These are phyloP conservation scores for Mikania micrantha DNA, from an alignment of 129 eudicot genomes.

Conservation along the genomic window DNA sequence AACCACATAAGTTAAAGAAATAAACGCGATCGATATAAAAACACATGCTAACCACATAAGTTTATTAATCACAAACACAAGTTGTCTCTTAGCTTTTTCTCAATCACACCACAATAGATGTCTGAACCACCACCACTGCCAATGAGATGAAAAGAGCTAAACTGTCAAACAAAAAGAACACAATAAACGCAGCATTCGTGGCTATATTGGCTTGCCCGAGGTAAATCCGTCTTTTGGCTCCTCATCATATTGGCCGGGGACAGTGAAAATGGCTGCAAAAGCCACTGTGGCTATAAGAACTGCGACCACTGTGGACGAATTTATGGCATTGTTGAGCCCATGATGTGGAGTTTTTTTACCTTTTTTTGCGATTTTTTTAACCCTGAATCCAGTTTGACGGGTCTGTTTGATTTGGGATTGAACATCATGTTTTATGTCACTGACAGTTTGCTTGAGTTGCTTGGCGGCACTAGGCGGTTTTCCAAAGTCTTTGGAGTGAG, in stretches of 20 bases:
- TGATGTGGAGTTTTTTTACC: slow-evolving; percentile 82
- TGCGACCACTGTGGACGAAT: slow-evolving; percentile 80
- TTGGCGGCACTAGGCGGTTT: slow-evolving; percentile 79
- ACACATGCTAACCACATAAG: slow-evolving; percentile 93
- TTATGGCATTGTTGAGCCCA: slow-evolving; percentile 95
- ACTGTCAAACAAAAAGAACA: slow-evolving; percentile 78
- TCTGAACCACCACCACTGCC: slow-evolving; percentile 94
- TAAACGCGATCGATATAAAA: slow-evolving; percentile 70
- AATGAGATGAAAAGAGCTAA: slow-evolving; percentile 75
- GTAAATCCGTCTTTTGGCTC: slow-evolving; percentile 22
- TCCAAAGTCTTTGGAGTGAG: slow-evolving; percentile 67
- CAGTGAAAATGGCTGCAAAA: slow-evolving; percentile 86
- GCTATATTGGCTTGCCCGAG: slow-evolving; percentile 81
- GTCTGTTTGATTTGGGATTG: slow-evolving; percentile 85
- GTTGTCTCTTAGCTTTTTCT: slow-evolving; percentile 71
- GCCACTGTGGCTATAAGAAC: slow-evolving; percentile 92
- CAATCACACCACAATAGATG: slow-evolving; percentile 88
- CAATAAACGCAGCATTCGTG: slow-evolving; percentile 37
- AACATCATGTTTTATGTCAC: slow-evolving; percentile 89
- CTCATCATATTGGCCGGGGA: slow-evolving; percentile 83
- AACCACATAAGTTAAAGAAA: slow-evolving; percentile 69
- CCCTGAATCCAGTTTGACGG: slow-evolving; percentile 87
- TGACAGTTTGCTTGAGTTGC: slow-evolving; percentile 93
- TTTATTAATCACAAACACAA: slow-evolving; percentile 82
- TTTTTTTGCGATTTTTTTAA: slow-evolving; percentile 74